Evolutionary conservation across 1,284 basidiomycete species (phyloP).

Genomic region (Microbotryomycetes sp.): DNA sequence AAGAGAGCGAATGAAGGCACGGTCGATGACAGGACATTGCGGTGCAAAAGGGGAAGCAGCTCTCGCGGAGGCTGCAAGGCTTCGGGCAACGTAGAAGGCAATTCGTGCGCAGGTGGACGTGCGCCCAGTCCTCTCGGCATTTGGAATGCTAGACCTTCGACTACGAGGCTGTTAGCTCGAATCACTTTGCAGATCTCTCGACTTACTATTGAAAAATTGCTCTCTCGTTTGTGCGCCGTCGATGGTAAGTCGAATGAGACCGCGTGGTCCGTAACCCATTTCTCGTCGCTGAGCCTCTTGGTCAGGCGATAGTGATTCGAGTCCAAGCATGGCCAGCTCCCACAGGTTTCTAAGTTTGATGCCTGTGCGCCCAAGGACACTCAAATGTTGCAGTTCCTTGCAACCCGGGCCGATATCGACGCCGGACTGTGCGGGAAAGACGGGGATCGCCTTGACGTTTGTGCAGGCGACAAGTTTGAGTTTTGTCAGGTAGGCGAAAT

Average conservation of each 20-base stretch:
- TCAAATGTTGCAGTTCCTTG: neutral
- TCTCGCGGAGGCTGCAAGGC: neutral
- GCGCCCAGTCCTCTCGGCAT: neutral
- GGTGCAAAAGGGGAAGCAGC: neutral
- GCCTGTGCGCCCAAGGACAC: conserved; percentile 1
- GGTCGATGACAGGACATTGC: neutral
- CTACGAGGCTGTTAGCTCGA: neutral
- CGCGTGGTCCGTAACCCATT: neutral
- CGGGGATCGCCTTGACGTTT: neutral
- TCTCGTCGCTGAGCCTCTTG: neutral
- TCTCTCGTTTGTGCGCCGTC: neutral
- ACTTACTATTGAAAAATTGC: neutral
- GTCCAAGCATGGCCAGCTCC: conserved; percentile 9
- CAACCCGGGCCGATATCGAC: conserved; percentile 1
- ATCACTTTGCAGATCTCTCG: neutral
- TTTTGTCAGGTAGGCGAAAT: neutral
- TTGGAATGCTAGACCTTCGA: neutral
- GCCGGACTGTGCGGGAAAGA: neutral
- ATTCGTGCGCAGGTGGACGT: neutral
- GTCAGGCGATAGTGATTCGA: neutral
- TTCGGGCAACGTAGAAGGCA: neutral
- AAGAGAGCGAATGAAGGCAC: conserved; percentile 8
- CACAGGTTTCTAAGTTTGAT: neutral
- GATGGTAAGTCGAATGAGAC: neutral
- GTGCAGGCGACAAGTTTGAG: conserved; percentile 4